Conservation (phyloP, 2,329 filamentous ascomycete genomes). For the Aschersonia sp. region DNA sequence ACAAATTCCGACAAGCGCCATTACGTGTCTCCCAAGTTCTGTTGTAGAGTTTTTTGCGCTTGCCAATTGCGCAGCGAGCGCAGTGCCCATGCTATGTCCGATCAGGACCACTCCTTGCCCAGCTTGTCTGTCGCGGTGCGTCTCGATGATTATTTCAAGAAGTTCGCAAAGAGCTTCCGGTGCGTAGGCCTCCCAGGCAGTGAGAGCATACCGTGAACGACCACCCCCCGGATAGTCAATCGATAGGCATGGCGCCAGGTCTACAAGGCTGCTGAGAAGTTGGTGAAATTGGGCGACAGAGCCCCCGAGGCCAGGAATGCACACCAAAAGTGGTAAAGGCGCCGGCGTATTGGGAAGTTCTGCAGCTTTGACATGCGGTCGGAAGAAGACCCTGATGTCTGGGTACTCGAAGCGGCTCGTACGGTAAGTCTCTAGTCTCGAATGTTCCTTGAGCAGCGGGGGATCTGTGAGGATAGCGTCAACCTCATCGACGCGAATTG, state of each 20-base stretch:
- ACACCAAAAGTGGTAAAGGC: slow-evolving; percentile 73
- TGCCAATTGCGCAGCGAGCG: slow-evolving; percentile 59
- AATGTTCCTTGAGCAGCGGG: slow-evolving; percentile 65
- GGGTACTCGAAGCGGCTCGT: slow-evolving; percentile 59
- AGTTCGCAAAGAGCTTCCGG: slow-evolving; percentile 63
- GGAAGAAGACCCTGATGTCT: slow-evolving; percentile 69
- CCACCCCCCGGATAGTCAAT: slow-evolving; percentile 89
- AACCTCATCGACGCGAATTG: slow-evolving; percentile 5
- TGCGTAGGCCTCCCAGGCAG: slow-evolving; percentile 64
- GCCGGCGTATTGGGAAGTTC: slow-evolving; percentile 48
- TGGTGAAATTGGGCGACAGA: slow-evolving; percentile 79
- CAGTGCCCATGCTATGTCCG: slow-evolving; percentile 83
- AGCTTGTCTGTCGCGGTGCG: slow-evolving; percentile 49
- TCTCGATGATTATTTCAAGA: slow-evolving; percentile 58
- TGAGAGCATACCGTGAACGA: slow-evolving; percentile 58
- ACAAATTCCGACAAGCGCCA: slow-evolving; percentile 69
- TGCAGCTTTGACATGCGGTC: slow-evolving; percentile 66
- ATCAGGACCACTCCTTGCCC: slow-evolving; percentile 66
- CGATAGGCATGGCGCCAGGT: slow-evolving; percentile 66
- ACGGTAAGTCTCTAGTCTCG: slow-evolving; percentile 55
- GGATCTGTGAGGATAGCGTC: slow-evolving; percentile 51
- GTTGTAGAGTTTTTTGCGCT: slow-evolving; percentile 26
- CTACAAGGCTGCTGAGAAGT: slow-evolving; percentile 66
- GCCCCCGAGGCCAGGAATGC: slow-evolving; percentile 87
- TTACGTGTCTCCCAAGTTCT: slow-evolving; percentile 46